A percentile compares a stretch with the other conserved stretches of the same genome.
Evolutionary conservation across 345 rosid genomes (phyloP).

Genomic region (Sonneratia caseolaris): DNA sequence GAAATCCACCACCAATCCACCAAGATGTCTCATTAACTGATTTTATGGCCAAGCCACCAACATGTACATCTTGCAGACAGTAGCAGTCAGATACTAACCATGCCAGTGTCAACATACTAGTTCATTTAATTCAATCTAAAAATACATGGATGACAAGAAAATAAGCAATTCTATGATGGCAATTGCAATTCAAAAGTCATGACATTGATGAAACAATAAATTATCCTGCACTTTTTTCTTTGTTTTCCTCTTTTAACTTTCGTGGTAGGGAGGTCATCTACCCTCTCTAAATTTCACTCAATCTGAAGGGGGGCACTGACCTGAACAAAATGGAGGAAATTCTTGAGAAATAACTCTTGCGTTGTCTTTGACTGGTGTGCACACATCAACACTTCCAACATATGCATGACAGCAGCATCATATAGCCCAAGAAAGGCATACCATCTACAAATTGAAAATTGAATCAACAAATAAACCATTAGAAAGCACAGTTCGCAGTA

Average conservation of each 20-base stretch:
- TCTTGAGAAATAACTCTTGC: constrained; percentile 78
- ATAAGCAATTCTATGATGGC: not conserved
- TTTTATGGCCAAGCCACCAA: not conserved
- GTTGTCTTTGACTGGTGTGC: constrained; percentile 79
- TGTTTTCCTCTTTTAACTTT: not conserved
- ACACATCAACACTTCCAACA: constrained; percentile 80
- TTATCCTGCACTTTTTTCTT: not conserved
- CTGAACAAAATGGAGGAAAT: constrained; percentile 80
- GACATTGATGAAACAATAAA: not conserved
- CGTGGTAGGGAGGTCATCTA: not conserved
- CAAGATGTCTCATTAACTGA: not conserved
- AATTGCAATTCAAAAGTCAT: not conserved
- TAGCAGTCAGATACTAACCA: not conserved
- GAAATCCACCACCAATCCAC: not conserved
- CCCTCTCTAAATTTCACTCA: not conserved
- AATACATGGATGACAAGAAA: not conserved
- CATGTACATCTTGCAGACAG: not conserved
- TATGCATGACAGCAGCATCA: constrained; percentile 72
- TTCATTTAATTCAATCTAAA: not conserved
- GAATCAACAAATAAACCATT: not conserved
- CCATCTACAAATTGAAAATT: constrained; percentile 40
- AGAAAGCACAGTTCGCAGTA: not conserved
- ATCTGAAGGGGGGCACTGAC: constrained; percentile 11
- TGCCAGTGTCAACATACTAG: not conserved
- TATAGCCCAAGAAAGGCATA: constrained; percentile 79